phyloP scores from a whole-genome alignment of 352 stramenopile species.

The Globisporangium solare region DNA sequence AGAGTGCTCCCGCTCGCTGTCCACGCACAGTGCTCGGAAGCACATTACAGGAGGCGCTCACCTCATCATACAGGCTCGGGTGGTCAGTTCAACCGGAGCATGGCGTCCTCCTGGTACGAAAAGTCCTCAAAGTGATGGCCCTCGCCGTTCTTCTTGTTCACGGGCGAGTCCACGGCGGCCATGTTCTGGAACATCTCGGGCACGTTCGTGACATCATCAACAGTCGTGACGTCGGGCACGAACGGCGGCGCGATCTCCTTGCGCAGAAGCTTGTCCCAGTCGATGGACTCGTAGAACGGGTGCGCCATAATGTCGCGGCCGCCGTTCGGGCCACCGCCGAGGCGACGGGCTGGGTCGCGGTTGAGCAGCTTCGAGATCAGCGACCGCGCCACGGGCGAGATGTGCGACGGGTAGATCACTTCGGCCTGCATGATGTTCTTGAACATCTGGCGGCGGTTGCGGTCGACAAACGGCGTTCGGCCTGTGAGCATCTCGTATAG shows the following conservation, averaged over 20 bases:
- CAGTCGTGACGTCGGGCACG: conserved; percentile 67
- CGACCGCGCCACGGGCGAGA: conserved; percentile 63
- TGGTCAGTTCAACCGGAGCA: conserved; percentile 17
- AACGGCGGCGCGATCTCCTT: conserved; percentile 84
- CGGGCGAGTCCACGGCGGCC: conserved; percentile 80
- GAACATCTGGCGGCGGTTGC: conserved; percentile 87
- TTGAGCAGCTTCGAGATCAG: conserved; percentile 90
- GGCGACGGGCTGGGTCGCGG: conserved; percentile 89
- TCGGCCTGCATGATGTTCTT: conserved; percentile 90
- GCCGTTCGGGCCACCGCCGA: conserved; percentile 88
- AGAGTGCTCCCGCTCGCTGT: too few species aligned
- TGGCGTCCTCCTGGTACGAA: conserved; percentile 80
- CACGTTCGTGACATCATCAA: conserved; percentile 86
- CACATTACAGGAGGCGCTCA: not conserved
- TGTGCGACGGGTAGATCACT: conserved; percentile 86
- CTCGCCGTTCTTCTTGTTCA: conserved; percentile 83
- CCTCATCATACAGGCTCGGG: not conserved
- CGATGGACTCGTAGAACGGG: conserved; percentile 79
- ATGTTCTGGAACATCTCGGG: conserved; percentile 90
- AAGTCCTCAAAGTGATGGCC: conserved; percentile 89
- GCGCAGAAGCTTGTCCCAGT: conserved; percentile 83
- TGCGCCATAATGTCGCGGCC: conserved; percentile 86
- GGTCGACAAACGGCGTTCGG: conserved; percentile 83
- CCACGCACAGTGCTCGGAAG: too few species aligned
- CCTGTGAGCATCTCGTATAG: conserved; percentile 89